Evolutionary conservation across 192 early-diverging fungal genomes (phyloP), one percentile per base, ranked within the genome.

Genomic region (Podila epigama): DNA sequence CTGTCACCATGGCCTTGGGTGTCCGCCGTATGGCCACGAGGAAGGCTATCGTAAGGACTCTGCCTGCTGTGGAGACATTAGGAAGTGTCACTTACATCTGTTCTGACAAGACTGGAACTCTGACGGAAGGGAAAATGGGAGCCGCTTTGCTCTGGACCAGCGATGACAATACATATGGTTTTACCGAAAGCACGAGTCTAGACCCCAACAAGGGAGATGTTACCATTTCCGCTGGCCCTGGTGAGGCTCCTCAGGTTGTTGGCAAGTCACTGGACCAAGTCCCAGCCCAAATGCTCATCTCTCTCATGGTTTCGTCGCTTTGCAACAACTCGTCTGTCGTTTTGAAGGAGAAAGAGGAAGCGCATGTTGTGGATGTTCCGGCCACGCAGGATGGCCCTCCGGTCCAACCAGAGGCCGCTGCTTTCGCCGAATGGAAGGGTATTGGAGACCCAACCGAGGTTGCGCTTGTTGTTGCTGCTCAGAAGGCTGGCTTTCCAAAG

Each of bases 81-180:
- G 97, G 97, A 27, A 93, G 94, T 53, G 95, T 99, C 15, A 96
- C 95, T 7, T 91, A 93, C 42, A 99, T 99, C 79, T 99, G 97
- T 79, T 99, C 97, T 8, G 97, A 99, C 80, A 99, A 99, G 87
- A 89, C 88, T 3, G 97, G 97, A 18, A 98, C 97, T 0, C 79
- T 98, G n/a, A 99, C 97, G 7, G 94, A 98, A 83, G 96, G 96
- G 52, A 96, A 97, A 68, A 99, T 99, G 97, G 94, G 94, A 16
- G 89, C 95, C 6, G 81, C 90, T 39, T 85, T 91, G 72, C 84
- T 97, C 32, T 95, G 93, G 92, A 94, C 92, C 11, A 81, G 83
- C 10, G 91, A 95, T 72, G 87, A 87, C 61, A 66, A 81, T 5
- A 51, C 83, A 11, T 95, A 89, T 62, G 75, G 80, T 8, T 92